A percentile compares a stretch with the other conserved stretches of the same genome.
phyloP scores from a whole-genome alignment of 1,284 basidiomycete species.

The Bjerkandera adusta region DNA sequence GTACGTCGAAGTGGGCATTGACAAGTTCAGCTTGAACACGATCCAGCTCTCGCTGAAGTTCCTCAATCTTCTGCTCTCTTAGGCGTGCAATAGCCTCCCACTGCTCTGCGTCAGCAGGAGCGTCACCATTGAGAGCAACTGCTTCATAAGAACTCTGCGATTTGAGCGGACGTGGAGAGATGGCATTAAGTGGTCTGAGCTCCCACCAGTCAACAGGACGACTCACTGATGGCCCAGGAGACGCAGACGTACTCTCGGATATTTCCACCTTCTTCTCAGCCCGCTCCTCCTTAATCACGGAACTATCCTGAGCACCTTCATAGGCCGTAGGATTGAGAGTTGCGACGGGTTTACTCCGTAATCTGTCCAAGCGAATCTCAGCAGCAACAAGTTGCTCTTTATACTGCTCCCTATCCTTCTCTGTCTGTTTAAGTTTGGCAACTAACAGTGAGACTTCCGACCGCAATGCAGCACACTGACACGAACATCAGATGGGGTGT shows the following conservation, averaged over 20 bases:
- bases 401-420: slow-evolving; percentile 52
- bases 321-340: slow-evolving; percentile 33
- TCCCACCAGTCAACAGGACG: slow-evolving; percentile 66
- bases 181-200: slow-evolving; percentile 41
- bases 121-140: slow-evolving; percentile 20
- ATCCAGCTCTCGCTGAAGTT: slow-evolving; percentile 44
- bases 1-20: slow-evolving; percentile 39
- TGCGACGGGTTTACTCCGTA: slow-evolving; percentile 61
- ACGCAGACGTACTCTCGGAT: slow-evolving; percentile 1
- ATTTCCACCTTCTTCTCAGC: slow-evolving; percentile 16
- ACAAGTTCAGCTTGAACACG: slow-evolving; percentile 37
- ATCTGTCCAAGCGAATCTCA: slow-evolving; percentile 73
- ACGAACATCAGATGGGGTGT: slow-evolving; percentile 6
- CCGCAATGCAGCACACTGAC: slow-evolving; percentile 54
- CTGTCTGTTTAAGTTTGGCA: slow-evolving; percentile 52
- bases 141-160: slow-evolving; percentile 15
- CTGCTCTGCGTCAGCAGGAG: slow-evolving; percentile 20
- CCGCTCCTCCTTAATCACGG: slow-evolving; percentile 48
- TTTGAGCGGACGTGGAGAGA: slow-evolving; percentile 37
- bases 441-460: slow-evolving; percentile 63
- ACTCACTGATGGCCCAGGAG: slow-evolving; percentile 52
- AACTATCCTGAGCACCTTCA: slow-evolving; percentile 30
- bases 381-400: slow-evolving; percentile 58
- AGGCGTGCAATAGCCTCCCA: slow-evolving; percentile 36
- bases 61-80: slow-evolving; percentile 42